phyloP scores from a whole-genome alignment of 2,329 filamentous ascomycete species.

The Alternaria alternata region DNA sequence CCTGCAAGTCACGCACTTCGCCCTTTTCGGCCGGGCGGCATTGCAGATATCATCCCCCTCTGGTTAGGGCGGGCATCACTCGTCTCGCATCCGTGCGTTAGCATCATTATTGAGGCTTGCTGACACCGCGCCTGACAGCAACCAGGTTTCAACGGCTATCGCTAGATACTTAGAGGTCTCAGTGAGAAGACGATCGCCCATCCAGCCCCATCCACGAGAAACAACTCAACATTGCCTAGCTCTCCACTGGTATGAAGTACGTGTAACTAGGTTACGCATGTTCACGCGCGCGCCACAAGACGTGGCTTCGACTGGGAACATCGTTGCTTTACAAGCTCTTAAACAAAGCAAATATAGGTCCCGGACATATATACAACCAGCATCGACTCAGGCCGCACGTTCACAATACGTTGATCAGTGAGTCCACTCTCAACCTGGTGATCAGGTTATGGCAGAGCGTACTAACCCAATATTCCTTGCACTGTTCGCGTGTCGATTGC shows the following conservation, averaged over 20 bases:
- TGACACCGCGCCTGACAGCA: slow-evolving; percentile 13
- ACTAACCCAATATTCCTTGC: slow-evolving; percentile 10
- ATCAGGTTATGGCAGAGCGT: slow-evolving; percentile 1
- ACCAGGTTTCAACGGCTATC: slow-evolving; percentile 13
- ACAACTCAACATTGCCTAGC: neutral
- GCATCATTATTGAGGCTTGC: slow-evolving; percentile 2
- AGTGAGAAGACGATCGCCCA: neutral
- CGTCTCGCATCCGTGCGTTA: slow-evolving; percentile 6
- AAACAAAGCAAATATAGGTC: slow-evolving; percentile 26
- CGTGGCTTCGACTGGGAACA: slow-evolving; percentile 18
- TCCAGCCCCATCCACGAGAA: neutral
- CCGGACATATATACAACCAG: slow-evolving; percentile 20
- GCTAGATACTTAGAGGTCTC: neutral
- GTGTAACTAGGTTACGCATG: slow-evolving; percentile 11
- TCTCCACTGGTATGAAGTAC: neutral
- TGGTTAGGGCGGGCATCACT: slow-evolving; percentile 5
- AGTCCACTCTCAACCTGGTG: slow-evolving; percentile 4
- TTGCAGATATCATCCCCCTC: slow-evolving; percentile 1
- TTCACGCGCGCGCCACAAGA: slow-evolving; percentile 6
- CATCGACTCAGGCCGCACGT: slow-evolving; percentile 7
- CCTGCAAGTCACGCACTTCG: slow-evolving; percentile 3
- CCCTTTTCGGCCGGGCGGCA: slow-evolving; percentile 6
- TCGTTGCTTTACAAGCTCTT: slow-evolving; percentile 27
- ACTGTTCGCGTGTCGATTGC: slow-evolving; percentile 7
- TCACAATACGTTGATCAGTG: slow-evolving; percentile 1